Evolutionary conservation across 805 yeast species (phyloP).

Genomic region (Teunomyces panamensis): DNA sequence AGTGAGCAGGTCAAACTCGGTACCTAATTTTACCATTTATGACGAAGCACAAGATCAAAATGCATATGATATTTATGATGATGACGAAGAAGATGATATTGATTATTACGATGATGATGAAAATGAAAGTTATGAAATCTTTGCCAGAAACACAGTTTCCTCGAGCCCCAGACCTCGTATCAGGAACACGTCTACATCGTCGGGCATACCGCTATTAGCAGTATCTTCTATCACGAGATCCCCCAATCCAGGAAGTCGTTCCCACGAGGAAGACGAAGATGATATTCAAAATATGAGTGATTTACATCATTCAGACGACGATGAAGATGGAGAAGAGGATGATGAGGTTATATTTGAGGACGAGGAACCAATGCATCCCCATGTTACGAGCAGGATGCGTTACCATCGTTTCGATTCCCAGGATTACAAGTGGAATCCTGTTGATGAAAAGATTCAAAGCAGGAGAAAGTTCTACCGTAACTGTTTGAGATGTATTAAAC

Average conservation of each 20-base stretch:
- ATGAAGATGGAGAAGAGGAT: conserved; percentile 17
- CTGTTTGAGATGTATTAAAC: conserved; percentile 55
- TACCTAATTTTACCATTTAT: conserved; percentile 1
- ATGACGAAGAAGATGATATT: conserved; percentile 11
- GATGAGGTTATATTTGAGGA: conserved; percentile 7
- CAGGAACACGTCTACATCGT: neutral
- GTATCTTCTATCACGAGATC: neutral
- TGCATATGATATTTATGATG: neutral
- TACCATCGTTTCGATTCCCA: neutral
- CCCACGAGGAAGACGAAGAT: conserved; percentile 11
- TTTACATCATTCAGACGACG: conserved; percentile 28
- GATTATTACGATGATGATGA: conserved; percentile 13
- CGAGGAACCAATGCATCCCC: neutral
- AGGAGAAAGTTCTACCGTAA: conserved; percentile 46
- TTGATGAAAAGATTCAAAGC: conserved; percentile 26
- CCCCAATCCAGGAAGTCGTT: neutral
- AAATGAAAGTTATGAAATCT: conserved; percentile 5
- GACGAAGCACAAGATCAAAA: conserved; percentile 2
- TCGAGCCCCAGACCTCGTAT: neutral
- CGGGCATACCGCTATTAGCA: neutral
- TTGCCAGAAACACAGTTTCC: conserved; percentile 4
- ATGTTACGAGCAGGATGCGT: neutral
- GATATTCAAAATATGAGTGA: conserved; percentile 27
- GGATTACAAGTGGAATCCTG: conserved; percentile 48
- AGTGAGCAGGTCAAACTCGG: conserved; percentile 3